Evolutionary conservation across 2,329 filamentous ascomycete genomes (phyloP), one percentile per base, ranked within the genome.

Genomic region (Calonectria hongkongensis): DNA sequence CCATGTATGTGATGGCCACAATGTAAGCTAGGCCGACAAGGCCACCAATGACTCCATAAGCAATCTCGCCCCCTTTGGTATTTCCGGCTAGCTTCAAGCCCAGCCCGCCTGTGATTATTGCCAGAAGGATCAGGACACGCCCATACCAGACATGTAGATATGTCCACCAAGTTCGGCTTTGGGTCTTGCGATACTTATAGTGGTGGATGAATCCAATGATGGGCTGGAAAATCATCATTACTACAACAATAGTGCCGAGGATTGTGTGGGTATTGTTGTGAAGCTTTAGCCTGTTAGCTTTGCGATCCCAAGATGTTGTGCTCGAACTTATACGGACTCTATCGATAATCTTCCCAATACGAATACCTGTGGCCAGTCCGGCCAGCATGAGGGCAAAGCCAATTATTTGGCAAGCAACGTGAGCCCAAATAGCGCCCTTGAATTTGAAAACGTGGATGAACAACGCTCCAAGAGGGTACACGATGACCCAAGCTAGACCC

Each of bases 131-230:
- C 25, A 67, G 13, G 27, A 67, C n/a, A 12, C 51, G 51, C 6
- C 51, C 65, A 25, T 67, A 67, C 65, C 65, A 67, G 39, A 67
- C 30, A 16, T 67, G 65, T 8, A 58, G n/a, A n/a, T 67, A 27
- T 15, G 50, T 36, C 50, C 50, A 58, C 39, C 50, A 58, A 1
- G 50, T 47, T 27, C n/a, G 39, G n/a, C 28, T 27, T 27, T 58
- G 65, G 3, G 39, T 58, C 39, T 67, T 67, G 27, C 50, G 65
- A n/a, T 58, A 67, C 27, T 27, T 50, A 8, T 15, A 41, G n/a
- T 60, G 65, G 16, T 67, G 65, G 8, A 67, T 47, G 27, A 47
- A 33, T 10, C 65, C 65, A 36, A 60, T 27, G 15, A 67, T 36
- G 27, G 51, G 51, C 16, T 67, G 65, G 16, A 67, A 25, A 39